Percentiles rank a stretch among this genome's conserved stretches.
These are phyloP conservation scores for Cladosporium halotolerans DNA, from an alignment of 2,329 filamentous ascomycete genomes.

Conservation along the genomic window DNA sequence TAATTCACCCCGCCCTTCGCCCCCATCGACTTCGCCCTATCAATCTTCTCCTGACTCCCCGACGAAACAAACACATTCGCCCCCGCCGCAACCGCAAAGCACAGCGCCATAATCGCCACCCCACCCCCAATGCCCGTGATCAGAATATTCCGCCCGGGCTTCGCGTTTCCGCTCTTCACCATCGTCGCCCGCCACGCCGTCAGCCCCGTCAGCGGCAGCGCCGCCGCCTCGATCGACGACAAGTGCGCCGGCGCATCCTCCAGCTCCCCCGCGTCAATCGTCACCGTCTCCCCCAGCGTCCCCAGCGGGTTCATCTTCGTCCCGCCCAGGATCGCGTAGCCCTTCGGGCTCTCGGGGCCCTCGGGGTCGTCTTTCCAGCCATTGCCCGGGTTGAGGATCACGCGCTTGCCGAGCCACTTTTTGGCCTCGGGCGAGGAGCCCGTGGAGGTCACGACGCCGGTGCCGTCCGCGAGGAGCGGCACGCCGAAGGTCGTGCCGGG, in stretches of 20 bases:
- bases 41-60: constrained; percentile 67
- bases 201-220: constrained; percentile 75
- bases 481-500: constrained; percentile 73
- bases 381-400: constrained; percentile 70
- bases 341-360: constrained; percentile 61
- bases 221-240: constrained; percentile 67
- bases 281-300: constrained; percentile 67
- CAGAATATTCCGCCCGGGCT: constrained; percentile 65
- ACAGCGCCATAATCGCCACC: constrained; percentile 73
- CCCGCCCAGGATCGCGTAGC: constrained; percentile 63
- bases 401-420: constrained; percentile 57
- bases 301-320: constrained; percentile 60
- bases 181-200: constrained; percentile 85
- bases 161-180: constrained; percentile 64
- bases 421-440: constrained; percentile 52
- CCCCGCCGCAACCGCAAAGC: constrained; percentile 70
- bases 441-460: constrained; percentile 62
- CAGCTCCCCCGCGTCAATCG: constrained; percentile 64
- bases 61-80: constrained; percentile 78
- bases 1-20: constrained; percentile 79
- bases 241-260: constrained; percentile 72
- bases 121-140: constrained; percentile 91
- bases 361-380: constrained; percentile 68
- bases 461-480: constrained; percentile 77
- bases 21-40: constrained; percentile 63